These are phyloP conservation scores for Metschnikowia continentalis DNA, from an alignment of 805 yeast genomes.

Conservation along the genomic window DNA sequence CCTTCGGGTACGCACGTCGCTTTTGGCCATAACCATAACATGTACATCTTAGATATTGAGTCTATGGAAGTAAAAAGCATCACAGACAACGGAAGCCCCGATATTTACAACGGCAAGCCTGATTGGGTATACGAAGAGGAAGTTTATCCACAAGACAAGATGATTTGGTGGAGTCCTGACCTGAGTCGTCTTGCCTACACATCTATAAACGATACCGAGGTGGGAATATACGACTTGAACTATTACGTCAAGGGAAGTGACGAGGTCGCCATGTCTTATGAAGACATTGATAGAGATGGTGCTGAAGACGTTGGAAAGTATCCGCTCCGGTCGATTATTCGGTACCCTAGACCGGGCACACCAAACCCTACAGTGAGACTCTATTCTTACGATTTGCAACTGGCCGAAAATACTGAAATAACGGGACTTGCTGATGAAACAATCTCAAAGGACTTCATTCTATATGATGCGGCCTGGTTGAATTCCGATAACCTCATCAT, in stretches of 20 bases:
- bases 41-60: constrained; percentile 44
- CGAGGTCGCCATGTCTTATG: constrained; percentile 13
- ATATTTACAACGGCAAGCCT: constrained; percentile 62
- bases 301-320: constrained; percentile 34
- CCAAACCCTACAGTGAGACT: constrained; percentile 53
- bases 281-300: background rate
- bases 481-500: constrained; percentile 14
- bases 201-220: constrained; percentile 56
- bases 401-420: constrained; percentile 21
- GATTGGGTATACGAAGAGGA: constrained; percentile 90
- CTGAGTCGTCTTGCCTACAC: constrained; percentile 54
- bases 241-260: constrained; percentile 39
- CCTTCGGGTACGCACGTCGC: constrained; percentile 55
- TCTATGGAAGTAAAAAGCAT: constrained; percentile 25
- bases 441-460: constrained; percentile 16
- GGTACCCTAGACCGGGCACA: constrained; percentile 74
- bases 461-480: constrained; percentile 23
- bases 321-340: constrained; percentile 44
- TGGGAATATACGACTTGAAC: constrained; percentile 49
- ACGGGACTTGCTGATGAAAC: constrained; percentile 5
- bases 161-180: constrained; percentile 73
- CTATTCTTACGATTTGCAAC: constrained; percentile 31
- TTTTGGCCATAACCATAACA: constrained; percentile 52
- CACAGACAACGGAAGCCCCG: constrained; percentile 49
- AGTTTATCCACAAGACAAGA: constrained; percentile 52